These are phyloP conservation scores for Suhomyces prunicola DNA, from an alignment of 805 yeast genomes.

Conservation along the genomic window DNA sequence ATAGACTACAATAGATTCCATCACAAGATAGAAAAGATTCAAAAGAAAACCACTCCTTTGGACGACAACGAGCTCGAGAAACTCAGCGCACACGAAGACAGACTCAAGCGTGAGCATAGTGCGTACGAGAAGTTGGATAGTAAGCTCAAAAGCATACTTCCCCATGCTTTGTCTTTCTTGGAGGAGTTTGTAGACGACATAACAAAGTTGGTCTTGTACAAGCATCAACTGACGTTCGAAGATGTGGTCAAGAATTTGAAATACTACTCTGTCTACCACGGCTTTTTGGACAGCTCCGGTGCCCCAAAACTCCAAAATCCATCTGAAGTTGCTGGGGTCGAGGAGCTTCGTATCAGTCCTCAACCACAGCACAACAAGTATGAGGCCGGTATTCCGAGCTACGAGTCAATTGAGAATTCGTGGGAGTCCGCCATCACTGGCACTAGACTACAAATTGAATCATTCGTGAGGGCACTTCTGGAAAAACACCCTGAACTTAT, in stretches of 20 bases:
- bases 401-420: conserved; percentile 31
- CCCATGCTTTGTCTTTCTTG: conserved; percentile 43
- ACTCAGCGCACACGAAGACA: conserved; percentile 27
- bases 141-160: conserved; percentile 18
- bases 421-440: conserved; percentile 40
- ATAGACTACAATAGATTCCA: conserved; percentile 38
- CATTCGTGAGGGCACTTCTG: conserved; percentile 25
- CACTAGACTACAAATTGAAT: conserved; percentile 37
- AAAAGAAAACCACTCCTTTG: conserved; percentile 27
- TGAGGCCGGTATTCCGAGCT: conserved; percentile 13
- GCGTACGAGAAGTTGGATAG: conserved; percentile 36
- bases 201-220: conserved; percentile 35
- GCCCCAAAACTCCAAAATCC: background rate
- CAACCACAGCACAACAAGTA: background rate
- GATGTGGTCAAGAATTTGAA: conserved; percentile 21
- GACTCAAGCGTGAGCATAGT: conserved; percentile 26
- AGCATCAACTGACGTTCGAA: conserved; percentile 34
- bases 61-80: conserved; percentile 38
- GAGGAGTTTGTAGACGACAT: conserved; percentile 49
- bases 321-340: background rate
- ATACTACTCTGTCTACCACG: conserved; percentile 24
- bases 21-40: conserved; percentile 36
- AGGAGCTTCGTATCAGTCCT: background rate
- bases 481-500: conserved; percentile 36
- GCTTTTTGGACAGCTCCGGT: conserved; percentile 18